These are phyloP conservation scores for Phytophthora vignae DNA, from an alignment of 352 stramenopile genomes.

Conservation along the genomic window DNA sequence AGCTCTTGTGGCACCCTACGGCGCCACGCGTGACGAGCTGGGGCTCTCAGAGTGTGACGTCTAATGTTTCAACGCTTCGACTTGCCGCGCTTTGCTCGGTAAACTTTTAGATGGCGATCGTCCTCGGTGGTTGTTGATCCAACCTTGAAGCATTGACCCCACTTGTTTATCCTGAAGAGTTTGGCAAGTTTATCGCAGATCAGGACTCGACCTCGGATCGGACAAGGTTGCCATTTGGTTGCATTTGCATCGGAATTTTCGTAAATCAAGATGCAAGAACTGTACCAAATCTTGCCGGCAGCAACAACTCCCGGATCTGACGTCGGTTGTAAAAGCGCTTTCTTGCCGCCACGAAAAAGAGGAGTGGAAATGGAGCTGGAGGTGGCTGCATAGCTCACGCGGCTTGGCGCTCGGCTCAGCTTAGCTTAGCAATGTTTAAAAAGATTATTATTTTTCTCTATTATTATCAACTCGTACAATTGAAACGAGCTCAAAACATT, in stretches of 20 bases:
- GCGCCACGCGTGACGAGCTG: neutral
- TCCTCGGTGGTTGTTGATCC: too few species aligned
- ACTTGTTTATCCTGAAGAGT: neutral
- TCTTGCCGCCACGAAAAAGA: neutral
- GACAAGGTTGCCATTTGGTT: neutral
- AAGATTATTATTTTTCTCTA: too few species aligned
- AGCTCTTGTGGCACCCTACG: neutral
- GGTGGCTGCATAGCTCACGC: slow-evolving; percentile 16
- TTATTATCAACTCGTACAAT: too few species aligned
- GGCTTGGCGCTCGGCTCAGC: too few species aligned
- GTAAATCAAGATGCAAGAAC: neutral
- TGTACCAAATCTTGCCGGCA: slow-evolving; percentile 7
- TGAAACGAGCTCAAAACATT: too few species aligned
- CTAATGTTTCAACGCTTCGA: neutral
- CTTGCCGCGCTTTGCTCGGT: neutral
- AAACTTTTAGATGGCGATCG: too few species aligned
- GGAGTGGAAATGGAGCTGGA: neutral
- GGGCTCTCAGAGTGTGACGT: neutral
- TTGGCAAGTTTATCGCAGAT: neutral
- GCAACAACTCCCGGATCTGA: slow-evolving; percentile 4
- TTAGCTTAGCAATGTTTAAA: too few species aligned
- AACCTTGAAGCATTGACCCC: neutral
- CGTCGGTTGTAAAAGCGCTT: neutral
- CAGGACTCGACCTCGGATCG: neutral
- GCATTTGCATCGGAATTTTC: neutral